phyloP scores from a whole-genome alignment of 805 yeast species.

The Nakazawaea laoshanensis region DNA sequence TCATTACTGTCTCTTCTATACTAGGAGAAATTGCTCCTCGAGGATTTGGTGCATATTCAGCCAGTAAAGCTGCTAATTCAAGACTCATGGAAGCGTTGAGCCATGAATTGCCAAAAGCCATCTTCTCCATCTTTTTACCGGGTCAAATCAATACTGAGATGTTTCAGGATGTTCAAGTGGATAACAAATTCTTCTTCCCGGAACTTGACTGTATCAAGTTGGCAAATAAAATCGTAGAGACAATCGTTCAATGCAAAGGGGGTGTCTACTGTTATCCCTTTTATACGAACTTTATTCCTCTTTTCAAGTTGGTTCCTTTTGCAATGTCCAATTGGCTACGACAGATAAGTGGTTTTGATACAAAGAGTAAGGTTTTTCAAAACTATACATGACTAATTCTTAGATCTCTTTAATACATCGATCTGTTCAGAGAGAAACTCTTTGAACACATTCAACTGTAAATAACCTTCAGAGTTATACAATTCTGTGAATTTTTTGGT shows the following conservation, averaged over 20 bases:
- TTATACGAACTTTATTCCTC: constrained; percentile 37
- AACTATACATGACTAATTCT: constrained; percentile 11
- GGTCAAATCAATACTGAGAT: constrained; percentile 43
- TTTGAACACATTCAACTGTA: constrained; percentile 26
- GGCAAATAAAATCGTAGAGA: constrained; percentile 25
- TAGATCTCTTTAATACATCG: constrained; percentile 15
- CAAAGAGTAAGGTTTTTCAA: constrained; percentile 8
- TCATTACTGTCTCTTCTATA: constrained; percentile 37
- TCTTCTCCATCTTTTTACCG: constrained; percentile 34
- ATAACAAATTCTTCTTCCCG: constrained; percentile 38
- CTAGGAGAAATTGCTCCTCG: constrained; percentile 41
- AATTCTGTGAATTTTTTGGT: constrained; percentile 29
- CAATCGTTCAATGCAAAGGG: constrained; percentile 26
- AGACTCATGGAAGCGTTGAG: constrained; percentile 36
- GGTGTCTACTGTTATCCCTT: constrained; percentile 38
- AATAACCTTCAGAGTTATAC: constrained; percentile 38
- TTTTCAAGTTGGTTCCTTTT: constrained; percentile 32
- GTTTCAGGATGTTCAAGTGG: constrained; percentile 38
- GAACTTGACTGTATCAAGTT: constrained; percentile 28
- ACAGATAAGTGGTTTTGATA: constrained; percentile 22
- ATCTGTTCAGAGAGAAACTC: constrained; percentile 16
- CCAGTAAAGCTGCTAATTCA: constrained; percentile 37
- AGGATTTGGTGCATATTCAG: constrained; percentile 37
- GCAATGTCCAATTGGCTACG: constrained; percentile 23
- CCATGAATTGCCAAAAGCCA: constrained; percentile 24